Percentiles rank a stretch among this genome's conserved stretches.
These are phyloP conservation scores for Quercus ilex DNA, from an alignment of 306 rosid species.

Conservation along the genomic window DNA sequence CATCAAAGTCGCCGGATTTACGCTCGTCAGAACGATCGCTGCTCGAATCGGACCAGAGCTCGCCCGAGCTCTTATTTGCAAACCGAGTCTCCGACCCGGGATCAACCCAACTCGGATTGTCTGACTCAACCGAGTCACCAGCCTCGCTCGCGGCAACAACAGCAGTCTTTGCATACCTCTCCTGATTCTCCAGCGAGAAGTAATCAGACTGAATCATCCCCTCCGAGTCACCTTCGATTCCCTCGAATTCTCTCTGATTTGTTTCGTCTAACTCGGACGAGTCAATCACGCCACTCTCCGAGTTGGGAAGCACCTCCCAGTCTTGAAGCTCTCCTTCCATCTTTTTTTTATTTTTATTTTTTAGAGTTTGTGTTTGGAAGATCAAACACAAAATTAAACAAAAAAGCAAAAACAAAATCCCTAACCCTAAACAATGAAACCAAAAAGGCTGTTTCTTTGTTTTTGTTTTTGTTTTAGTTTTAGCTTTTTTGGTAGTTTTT, in stretches of 20 bases:
- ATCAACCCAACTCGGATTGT: constrained; percentile 73
- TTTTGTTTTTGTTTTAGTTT: no score
- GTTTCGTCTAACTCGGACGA: constrained; percentile 5
- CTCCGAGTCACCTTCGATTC: constrained; percentile 40
- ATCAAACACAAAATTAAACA: background rate
- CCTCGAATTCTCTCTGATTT: constrained; percentile 17
- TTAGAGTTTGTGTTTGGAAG: background rate
- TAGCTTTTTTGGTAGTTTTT: background rate
- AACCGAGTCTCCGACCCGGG: constrained; percentile 41
- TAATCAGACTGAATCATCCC: constrained; percentile 55
- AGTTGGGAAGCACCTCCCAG: constrained; percentile 60
- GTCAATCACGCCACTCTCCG: constrained; percentile 15
- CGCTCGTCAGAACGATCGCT: constrained; percentile 58
- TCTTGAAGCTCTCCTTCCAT: constrained; percentile 51
- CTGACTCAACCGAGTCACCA: constrained; percentile 47
- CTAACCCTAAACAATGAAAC: constrained; percentile 10
- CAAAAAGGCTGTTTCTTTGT: no score
- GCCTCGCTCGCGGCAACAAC: constrained; percentile 27
- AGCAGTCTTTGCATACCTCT: constrained; percentile 17
- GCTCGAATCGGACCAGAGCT: constrained; percentile 59
- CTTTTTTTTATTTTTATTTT: constrained; percentile 39
- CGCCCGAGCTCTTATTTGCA: constrained; percentile 22
- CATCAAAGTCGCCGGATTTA: constrained; percentile 27
- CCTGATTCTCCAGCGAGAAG: constrained; percentile 51
- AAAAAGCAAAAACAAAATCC: background rate